A percentile compares a stretch with the other conserved stretches of the same genome.
phyloP scores from a whole-genome alignment of 441 rosid genomes.

The Erodium trifolium region DNA sequence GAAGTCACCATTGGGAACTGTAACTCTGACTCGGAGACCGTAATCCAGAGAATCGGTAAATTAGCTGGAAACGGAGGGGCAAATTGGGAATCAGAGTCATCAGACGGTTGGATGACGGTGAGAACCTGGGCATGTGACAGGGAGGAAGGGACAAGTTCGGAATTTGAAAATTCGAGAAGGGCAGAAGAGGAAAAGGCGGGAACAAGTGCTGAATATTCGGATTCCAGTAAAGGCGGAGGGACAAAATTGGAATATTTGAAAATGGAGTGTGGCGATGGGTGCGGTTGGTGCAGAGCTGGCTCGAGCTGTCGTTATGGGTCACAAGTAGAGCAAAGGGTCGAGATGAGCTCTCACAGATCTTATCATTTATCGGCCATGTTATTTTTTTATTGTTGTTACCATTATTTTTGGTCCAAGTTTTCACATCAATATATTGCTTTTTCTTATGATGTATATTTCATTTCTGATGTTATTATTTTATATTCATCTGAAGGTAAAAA shows the following conservation, averaged over 20 bases:
- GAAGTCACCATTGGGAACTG: neutral
- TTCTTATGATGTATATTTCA: neutral
- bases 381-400: neutral
- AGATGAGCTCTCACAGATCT: constrained; percentile 2
- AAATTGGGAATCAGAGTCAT: constrained; percentile 31
- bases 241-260: constrained; percentile 16
- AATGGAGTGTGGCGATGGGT: constrained; percentile 8
- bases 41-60: constrained; percentile 34
- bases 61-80: constrained; percentile 28
- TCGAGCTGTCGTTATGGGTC: constrained; percentile 16
- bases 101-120: constrained; percentile 54
- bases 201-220: too few relatives aligned
- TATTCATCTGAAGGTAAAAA: too few relatives aligned
- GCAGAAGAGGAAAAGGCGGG: constrained; percentile 16
- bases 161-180: constrained; percentile 23
- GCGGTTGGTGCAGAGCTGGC: constrained; percentile 8
- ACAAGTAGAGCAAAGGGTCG: constrained; percentile 20
- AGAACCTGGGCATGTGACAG: constrained; percentile 23
- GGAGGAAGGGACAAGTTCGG: constrained; percentile 16
- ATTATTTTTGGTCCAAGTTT: neutral
- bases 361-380: neutral
- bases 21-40: constrained; percentile 11
- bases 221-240: neutral
- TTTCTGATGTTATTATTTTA: neutral
- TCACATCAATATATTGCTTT: neutral